phyloP scores from a whole-genome alignment of 2,329 filamentous ascomycete species.

The Fusarium keratoplasticum region DNA sequence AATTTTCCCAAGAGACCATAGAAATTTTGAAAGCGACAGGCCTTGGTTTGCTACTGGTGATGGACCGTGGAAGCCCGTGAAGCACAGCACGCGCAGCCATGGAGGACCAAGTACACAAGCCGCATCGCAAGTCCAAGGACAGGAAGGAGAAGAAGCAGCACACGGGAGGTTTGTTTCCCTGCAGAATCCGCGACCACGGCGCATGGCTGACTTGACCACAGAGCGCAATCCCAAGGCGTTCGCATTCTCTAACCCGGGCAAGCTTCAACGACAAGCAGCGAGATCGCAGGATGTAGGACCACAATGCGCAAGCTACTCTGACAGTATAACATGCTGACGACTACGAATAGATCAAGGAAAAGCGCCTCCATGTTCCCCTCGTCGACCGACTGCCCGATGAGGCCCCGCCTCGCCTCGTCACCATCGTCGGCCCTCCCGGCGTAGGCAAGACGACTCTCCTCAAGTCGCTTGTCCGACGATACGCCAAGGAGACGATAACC shows the following conservation, averaged over 20 bases:
- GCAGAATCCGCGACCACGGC: background rate
- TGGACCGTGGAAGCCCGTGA: constrained; percentile 38
- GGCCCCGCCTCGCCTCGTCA: constrained; percentile 90
- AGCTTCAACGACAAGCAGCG: constrained; percentile 79
- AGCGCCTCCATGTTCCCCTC: constrained; percentile 93
- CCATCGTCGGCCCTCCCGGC: constrained; percentile 93
- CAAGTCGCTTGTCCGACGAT: constrained; percentile 92
- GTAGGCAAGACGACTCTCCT: constrained; percentile 96
- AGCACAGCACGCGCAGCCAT: constrained; percentile 60
- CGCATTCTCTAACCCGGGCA: constrained; percentile 83
- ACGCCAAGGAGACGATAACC: constrained; percentile 94
- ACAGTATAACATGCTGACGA: constrained; percentile 37
- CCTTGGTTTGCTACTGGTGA: constrained; percentile 25
- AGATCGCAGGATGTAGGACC: constrained; percentile 76
- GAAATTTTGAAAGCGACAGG: constrained; percentile 40
- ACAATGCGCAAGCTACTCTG: background rate
- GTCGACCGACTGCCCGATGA: constrained; percentile 97
- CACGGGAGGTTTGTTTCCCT: constrained; percentile 31
- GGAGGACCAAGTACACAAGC: constrained; percentile 86
- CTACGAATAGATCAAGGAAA: constrained; percentile 82
- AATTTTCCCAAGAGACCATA: constrained; percentile 35
- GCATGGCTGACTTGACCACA: constrained; percentile 47
- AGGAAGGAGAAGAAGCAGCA: constrained; percentile 75
- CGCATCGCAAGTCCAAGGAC: constrained; percentile 88
- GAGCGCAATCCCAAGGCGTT: constrained; percentile 92